Percentiles rank a stretch among this genome's conserved stretches.
phyloP scores from a whole-genome alignment of 148 eudicot species.

The Vaccinium darrowii region DNA sequence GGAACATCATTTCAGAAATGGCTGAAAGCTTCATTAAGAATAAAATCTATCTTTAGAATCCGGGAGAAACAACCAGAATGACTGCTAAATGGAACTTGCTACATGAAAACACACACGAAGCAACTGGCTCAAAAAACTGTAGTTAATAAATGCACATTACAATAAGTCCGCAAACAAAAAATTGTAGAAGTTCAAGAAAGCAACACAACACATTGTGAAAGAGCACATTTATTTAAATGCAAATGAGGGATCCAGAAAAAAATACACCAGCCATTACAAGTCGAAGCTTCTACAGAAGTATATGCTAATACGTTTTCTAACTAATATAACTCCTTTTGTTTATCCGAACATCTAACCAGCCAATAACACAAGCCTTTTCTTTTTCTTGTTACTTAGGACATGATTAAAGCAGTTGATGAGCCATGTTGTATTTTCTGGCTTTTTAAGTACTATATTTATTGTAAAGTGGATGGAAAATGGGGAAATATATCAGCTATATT shows the following conservation, averaged over 20 bases:
- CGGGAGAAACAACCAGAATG: background rate
- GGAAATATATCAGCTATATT: background rate
- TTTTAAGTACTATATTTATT: no score
- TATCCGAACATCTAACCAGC: background rate
- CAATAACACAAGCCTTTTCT: no score
- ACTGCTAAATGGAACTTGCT: background rate
- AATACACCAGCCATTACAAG: background rate
- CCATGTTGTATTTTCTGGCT: background rate
- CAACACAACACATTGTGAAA: no score
- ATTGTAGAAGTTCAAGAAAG: no score
- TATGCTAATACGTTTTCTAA: background rate
- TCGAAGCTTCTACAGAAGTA: background rate
- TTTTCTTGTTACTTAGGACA: no score
- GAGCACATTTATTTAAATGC: background rate
- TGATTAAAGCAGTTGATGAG: background rate
- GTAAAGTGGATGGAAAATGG: background rate
- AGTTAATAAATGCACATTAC: background rate
- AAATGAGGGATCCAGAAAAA: background rate
- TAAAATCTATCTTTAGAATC: background rate
- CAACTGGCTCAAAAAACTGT: background rate
- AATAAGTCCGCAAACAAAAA: no score
- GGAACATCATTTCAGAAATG: background rate
- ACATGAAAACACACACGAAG: background rate
- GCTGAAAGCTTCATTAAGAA: conserved; percentile 10
- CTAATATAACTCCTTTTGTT: background rate